Conservation (phyloP, 768 basidiomycete genomes). For the Pleurotus citrinopileatus region DNA sequence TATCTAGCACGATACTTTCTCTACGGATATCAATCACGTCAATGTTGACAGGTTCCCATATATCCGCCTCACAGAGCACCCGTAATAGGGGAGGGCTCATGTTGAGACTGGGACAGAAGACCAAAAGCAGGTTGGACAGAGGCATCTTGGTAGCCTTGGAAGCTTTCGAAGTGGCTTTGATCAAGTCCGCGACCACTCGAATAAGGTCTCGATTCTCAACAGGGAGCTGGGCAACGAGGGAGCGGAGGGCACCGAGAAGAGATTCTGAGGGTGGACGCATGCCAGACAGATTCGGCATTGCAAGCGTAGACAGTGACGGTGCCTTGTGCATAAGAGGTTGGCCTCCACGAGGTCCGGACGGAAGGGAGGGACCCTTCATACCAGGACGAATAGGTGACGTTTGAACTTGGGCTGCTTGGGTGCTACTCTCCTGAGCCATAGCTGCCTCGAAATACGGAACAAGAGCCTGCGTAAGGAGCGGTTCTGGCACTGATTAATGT, state of each 20-base stretch:
- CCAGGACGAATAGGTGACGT: constrained; percentile 11
- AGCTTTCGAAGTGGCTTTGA: constrained; percentile 68
- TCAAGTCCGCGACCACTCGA: constrained; percentile 76
- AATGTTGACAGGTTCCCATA: constrained; percentile 50
- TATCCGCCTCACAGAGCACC: constrained; percentile 68
- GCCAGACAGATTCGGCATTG: constrained; percentile 64
- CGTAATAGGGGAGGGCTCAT: constrained; percentile 75
- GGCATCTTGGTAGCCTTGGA: constrained; percentile 88
- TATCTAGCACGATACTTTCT: constrained; percentile 24
- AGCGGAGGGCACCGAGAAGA: constrained; percentile 55
- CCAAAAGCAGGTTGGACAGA: constrained; percentile 80
- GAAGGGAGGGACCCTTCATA: constrained; percentile 23
- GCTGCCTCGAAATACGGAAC: constrained; percentile 78
- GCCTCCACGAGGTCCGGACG: constrained; percentile 35
- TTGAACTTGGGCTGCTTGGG: constrained; percentile 21
- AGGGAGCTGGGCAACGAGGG: constrained; percentile 69
- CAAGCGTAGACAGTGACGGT: constrained; percentile 76
- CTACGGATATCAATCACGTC: constrained; percentile 29
- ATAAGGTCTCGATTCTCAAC: constrained; percentile 83
- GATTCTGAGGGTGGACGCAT: constrained; percentile 59
- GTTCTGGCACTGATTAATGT: constrained; percentile 68
- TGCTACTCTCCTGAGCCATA: constrained; percentile 51
- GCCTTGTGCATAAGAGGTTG: constrained; percentile 59
- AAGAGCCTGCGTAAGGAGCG: constrained; percentile 73
- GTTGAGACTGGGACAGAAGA: constrained; percentile 84